These are phyloP conservation scores for Pythium aphanidermatum DNA, from an alignment of 352 stramenopile genomes.

Conservation along the genomic window DNA sequence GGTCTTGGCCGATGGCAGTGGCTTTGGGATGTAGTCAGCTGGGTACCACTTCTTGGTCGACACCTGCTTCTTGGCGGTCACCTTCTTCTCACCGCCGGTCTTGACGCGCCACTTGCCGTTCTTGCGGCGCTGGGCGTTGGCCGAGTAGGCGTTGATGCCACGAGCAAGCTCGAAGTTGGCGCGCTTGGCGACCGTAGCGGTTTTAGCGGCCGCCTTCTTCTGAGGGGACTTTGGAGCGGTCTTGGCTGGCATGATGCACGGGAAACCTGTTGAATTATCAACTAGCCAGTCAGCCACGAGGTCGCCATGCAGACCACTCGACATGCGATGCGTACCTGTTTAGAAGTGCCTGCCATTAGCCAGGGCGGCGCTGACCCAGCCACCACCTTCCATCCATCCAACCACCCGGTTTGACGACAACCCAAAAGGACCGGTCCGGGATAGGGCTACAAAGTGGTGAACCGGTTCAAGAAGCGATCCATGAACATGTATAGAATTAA, in stretches of 20 bases:
- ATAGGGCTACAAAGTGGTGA: not conserved
- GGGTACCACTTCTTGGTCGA: constrained; percentile 56
- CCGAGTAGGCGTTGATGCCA: constrained; percentile 73
- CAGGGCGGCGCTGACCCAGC: not conserved
- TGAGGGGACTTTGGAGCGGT: constrained; percentile 17
- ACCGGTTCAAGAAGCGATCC: not conserved
- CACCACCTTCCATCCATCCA: not conserved
- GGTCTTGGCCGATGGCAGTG: constrained; percentile 67
- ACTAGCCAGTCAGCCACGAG: constrained; percentile 1
- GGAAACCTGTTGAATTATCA: constrained; percentile 11
- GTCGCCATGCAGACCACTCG: not conserved
- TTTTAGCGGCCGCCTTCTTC: constrained; percentile 16
- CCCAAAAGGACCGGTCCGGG: constrained; percentile 9
- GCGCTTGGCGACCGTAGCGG: constrained; percentile 31
- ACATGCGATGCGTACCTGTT: constrained; percentile 14
- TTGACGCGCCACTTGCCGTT: constrained; percentile 40
- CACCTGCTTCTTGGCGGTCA: constrained; percentile 25
- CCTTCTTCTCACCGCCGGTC: constrained; percentile 25
- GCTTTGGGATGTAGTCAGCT: constrained; percentile 71
- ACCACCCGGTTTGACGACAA: not conserved
- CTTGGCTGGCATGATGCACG: constrained; percentile 25
- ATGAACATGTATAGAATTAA: constrained; percentile 6
- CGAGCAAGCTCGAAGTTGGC: constrained; percentile 59
- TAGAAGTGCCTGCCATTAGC: constrained; percentile 13
- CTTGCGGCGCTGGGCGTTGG: constrained; percentile 54